These are phyloP conservation scores for Xerocomus brunneocitrinus DNA, from an alignment of 768 basidiomycete species.

Conservation along the genomic window DNA sequence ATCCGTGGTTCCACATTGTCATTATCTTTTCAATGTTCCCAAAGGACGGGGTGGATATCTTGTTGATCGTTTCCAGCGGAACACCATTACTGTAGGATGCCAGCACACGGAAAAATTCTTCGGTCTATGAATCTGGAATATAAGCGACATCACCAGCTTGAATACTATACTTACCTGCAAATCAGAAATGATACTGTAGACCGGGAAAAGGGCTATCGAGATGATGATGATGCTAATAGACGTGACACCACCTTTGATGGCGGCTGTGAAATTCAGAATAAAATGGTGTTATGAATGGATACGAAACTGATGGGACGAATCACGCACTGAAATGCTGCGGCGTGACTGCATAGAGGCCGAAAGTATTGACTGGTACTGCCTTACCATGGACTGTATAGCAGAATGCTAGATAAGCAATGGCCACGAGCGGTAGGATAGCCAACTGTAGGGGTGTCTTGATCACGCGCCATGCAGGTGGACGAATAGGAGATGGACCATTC, in stretches of 20 bases:
- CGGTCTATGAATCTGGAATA: conserved; percentile 10
- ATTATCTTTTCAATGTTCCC: conserved; percentile 12
- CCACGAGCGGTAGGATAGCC: conserved; percentile 22
- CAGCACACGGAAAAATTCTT: conserved; percentile 28
- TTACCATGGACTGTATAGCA: conserved; percentile 25
- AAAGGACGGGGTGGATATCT: conserved; percentile 22
- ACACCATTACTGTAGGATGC: conserved; percentile 14
- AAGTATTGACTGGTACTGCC: conserved; percentile 23
- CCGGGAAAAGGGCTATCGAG: conserved; percentile 25
- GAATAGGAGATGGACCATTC: background rate
- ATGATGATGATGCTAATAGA: conserved; percentile 27
- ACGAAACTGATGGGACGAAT: background rate
- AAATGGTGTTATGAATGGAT: background rate
- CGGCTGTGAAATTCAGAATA: conserved; percentile 10
- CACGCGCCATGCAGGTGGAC: conserved; percentile 5
- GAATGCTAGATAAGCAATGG: conserved; percentile 27
- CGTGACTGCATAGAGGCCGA: conserved; percentile 19
- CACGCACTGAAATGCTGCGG: conserved; percentile 19
- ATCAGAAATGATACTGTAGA: conserved; percentile 14
- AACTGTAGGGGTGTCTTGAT: conserved; percentile 9
- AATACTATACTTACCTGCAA: conserved; percentile 11
- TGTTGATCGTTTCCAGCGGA: conserved; percentile 20
- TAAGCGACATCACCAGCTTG: background rate
- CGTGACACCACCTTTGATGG: conserved; percentile 27
- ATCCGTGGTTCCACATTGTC: conserved; percentile 14